These are phyloP conservation scores for Penicillium crystallinum DNA, from an alignment of 495 filamentous ascomycete genomes.

Conservation along the genomic window DNA sequence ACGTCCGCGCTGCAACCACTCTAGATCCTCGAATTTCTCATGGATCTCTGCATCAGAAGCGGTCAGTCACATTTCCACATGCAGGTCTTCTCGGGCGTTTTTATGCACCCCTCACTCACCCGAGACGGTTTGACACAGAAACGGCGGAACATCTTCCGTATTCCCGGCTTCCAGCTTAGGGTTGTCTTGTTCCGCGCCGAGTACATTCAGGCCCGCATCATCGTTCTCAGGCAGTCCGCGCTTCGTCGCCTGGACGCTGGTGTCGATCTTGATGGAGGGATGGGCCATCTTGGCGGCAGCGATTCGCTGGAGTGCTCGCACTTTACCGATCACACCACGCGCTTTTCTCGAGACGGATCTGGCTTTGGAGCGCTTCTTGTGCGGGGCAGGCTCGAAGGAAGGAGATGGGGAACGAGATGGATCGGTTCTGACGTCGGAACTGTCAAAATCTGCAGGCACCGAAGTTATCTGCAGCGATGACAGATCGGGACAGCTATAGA, in stretches of 20 bases:
- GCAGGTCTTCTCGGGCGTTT: constrained; percentile 17
- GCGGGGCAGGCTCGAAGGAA: constrained; percentile 29
- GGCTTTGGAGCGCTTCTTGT: constrained; percentile 29
- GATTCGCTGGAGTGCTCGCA: constrained; percentile 42
- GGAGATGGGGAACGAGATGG: constrained; percentile 32
- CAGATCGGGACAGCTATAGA: constrained; percentile 49
- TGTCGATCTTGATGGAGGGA: constrained; percentile 45
- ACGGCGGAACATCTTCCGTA: constrained; percentile 38
- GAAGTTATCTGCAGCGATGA: constrained; percentile 32
- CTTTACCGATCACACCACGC: constrained; percentile 45
- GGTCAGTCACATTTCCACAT: constrained; percentile 23
- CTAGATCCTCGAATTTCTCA: constrained; percentile 45
- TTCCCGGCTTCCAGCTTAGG: constrained; percentile 31
- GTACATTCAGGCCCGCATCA: constrained; percentile 29
- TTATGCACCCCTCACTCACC: constrained; percentile 33
- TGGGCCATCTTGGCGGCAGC: constrained; percentile 45
- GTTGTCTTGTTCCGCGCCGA: constrained; percentile 30
- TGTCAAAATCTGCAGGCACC: constrained; percentile 11
- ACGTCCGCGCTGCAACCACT: constrained; percentile 42
- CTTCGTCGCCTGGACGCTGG: constrained; percentile 38
- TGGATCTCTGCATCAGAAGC: constrained; percentile 34
- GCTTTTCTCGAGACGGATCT: constrained; percentile 40
- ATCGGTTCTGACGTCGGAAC: constrained; percentile 28
- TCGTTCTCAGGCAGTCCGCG: constrained; percentile 35
- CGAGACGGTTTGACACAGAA: constrained; percentile 37